These are phyloP conservation scores for Chaetomium strumarium DNA, from an alignment of 2,329 filamentous ascomycete species.

Conservation along the genomic window DNA sequence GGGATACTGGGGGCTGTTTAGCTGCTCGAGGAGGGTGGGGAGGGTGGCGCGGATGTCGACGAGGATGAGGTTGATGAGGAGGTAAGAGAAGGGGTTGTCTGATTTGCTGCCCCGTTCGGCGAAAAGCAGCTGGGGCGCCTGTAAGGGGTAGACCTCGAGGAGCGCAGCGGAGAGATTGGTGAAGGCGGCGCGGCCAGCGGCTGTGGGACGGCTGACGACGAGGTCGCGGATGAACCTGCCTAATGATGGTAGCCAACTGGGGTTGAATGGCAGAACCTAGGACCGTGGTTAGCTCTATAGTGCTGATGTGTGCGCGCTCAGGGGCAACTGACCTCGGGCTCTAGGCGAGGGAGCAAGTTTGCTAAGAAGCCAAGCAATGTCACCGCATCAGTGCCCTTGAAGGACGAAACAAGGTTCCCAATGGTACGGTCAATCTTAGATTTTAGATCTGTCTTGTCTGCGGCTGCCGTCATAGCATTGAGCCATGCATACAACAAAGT, in stretches of 20 bases:
- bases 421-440: constrained; percentile 44
- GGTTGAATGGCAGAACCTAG: constrained; percentile 44
- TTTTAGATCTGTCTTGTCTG: constrained; percentile 30
- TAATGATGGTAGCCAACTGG: constrained; percentile 48
- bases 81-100: constrained; percentile 53
- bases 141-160: constrained; percentile 47
- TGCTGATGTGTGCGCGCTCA: not conserved
- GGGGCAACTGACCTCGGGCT: constrained; percentile 38
- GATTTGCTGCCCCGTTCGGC: constrained; percentile 31
- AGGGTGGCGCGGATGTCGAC: constrained; percentile 60
- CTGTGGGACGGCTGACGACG: constrained; percentile 49
- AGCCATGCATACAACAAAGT: constrained; percentile 54
- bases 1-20: constrained; percentile 51
- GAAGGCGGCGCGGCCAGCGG: constrained; percentile 51
- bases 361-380: constrained; percentile 55
- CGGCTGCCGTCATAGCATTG: constrained; percentile 35
- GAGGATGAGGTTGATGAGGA: constrained; percentile 59
- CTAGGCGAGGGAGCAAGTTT: constrained; percentile 44
- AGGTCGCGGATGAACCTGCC: constrained; percentile 46
- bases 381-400: constrained; percentile 54
- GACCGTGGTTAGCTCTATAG: not conserved
- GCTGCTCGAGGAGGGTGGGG: constrained; percentile 52
- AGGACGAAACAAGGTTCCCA: constrained; percentile 44
- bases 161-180: constrained; percentile 53
- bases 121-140: constrained; percentile 48